Evolutionary conservation across 495 filamentous ascomycete genomes (phyloP).

Genomic region (Neurospora hispaniola): DNA sequence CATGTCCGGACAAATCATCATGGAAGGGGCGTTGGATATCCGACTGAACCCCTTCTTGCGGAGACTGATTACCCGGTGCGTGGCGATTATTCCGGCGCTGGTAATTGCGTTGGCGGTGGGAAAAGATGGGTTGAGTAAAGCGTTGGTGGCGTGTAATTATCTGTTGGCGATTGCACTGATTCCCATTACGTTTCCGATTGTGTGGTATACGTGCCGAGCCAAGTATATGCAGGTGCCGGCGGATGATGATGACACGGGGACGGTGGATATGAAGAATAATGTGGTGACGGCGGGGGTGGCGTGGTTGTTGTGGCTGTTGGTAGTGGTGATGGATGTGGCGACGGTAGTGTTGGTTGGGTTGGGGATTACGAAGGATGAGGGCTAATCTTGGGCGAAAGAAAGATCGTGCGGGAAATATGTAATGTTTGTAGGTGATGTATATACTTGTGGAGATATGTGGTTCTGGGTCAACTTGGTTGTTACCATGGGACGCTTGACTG

Average conservation of each 20-base stretch:
- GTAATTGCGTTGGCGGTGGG: conserved; percentile 68
- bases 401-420: too few species aligned
- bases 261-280: conserved; percentile 8
- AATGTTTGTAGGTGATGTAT: too few species aligned
- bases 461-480: too few species aligned
- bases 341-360: conserved; percentile 11
- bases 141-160: conserved; percentile 35
- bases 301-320: conserved; percentile 12
- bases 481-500: too few species aligned
- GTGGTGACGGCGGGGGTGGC: not conserved
- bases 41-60: conserved; percentile 39
- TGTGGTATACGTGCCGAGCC: conserved; percentile 33
- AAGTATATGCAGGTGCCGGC: conserved; percentile 34
- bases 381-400: not conserved
- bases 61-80: conserved; percentile 41
- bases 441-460: too few species aligned
- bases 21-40: conserved; percentile 45
- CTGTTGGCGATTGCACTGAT: conserved; percentile 34
- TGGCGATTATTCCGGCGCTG: conserved; percentile 67
- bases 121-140: conserved; percentile 28
- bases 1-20: conserved; percentile 50
- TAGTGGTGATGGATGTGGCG: conserved; percentile 13
- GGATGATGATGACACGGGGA: not conserved
- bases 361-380: conserved; percentile 8
- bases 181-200: conserved; percentile 35